A percentile compares a stretch with the other conserved stretches of the same genome.
Evolutionary conservation across 768 basidiomycete species (phyloP).

Genomic region (Suillus decipiens): DNA sequence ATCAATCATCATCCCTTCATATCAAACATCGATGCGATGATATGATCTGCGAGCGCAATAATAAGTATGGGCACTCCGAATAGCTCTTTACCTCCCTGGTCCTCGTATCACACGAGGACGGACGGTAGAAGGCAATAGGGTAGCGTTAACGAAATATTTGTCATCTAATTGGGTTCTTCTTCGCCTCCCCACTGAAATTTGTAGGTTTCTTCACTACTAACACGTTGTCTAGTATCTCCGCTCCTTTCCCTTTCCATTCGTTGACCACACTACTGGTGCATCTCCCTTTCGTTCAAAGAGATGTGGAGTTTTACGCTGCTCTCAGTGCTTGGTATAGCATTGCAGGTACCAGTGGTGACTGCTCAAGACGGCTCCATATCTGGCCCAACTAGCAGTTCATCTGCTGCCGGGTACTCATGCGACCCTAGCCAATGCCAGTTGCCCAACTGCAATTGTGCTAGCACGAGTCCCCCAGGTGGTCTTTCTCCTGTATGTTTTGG

Average conservation of each 20-base stretch:
- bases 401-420: conserved; percentile 70
- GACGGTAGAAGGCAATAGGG: not conserved
- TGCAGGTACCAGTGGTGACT: conserved; percentile 19
- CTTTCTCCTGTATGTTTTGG: conserved; percentile 52
- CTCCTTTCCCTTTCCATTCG: not conserved
- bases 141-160: conserved; percentile 3
- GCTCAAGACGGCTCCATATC: conserved; percentile 52
- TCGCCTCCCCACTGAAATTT: conserved; percentile 5
- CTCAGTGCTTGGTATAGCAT: conserved; percentile 4
- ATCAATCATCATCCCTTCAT: not conserved
- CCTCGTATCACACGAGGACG: not conserved
- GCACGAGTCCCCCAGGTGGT: conserved; percentile 72
- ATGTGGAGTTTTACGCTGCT: conserved; percentile 14
- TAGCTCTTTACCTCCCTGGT: not conserved
- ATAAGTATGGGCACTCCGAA: not conserved
- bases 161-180: not conserved
- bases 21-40: not conserved
- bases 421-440: conserved; percentile 64
- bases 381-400: conserved; percentile 52
- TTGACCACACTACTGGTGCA: not conserved
- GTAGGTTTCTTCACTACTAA: not conserved
- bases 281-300: conserved; percentile 1
- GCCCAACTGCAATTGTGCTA: conserved; percentile 74
- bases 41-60: not conserved
- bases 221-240: not conserved